A percentile compares a stretch with the other conserved stretches of the same genome.
These are phyloP conservation scores for Agaricus subrufescens DNA, from an alignment of 768 basidiomycete genomes.

Conservation along the genomic window DNA sequence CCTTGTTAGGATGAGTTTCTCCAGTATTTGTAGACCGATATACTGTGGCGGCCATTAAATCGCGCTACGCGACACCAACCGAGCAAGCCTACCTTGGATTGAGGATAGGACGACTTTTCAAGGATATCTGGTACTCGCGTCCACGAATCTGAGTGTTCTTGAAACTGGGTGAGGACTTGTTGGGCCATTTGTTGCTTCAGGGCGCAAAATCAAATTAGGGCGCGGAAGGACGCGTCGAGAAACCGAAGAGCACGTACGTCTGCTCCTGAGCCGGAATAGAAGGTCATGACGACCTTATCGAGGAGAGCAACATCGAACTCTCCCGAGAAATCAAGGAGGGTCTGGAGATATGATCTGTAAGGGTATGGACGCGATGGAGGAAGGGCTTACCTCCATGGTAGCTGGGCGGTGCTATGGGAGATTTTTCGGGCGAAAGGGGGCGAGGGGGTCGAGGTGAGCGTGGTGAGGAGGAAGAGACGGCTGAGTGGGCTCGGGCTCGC, in stretches of 20 bases:
- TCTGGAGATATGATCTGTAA: conserved; percentile 37
- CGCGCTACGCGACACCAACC: background rate
- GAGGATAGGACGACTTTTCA: conserved; percentile 77
- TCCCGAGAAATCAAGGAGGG: conserved; percentile 86
- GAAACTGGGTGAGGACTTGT: conserved; percentile 90
- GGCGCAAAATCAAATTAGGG: conserved; percentile 22
- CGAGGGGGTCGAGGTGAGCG: conserved; percentile 13
- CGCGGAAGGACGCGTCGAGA: conserved; percentile 11
- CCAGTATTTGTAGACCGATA: conserved; percentile 94
- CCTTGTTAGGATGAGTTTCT: conserved; percentile 88
- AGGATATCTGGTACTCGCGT: conserved; percentile 93
- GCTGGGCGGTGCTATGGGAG: conserved; percentile 15
- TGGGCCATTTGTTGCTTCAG: conserved; percentile 91
- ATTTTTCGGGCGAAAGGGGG: conserved; percentile 12
- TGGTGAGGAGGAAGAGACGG: conserved; percentile 16
- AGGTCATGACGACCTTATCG: conserved; percentile 90
- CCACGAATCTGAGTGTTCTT: conserved; percentile 96
- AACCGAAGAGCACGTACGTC: conserved; percentile 51
- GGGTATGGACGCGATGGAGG: conserved; percentile 8
- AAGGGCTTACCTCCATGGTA: conserved; percentile 45
- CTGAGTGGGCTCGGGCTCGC: conserved; percentile 18
- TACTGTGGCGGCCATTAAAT: conserved; percentile 49
- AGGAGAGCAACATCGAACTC: conserved; percentile 92
- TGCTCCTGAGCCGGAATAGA: conserved; percentile 80
- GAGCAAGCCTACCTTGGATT: conserved; percentile 62